Conservation (phyloP, 345 rosid genomes). For the Eucalyptus pauciflora region DNA sequence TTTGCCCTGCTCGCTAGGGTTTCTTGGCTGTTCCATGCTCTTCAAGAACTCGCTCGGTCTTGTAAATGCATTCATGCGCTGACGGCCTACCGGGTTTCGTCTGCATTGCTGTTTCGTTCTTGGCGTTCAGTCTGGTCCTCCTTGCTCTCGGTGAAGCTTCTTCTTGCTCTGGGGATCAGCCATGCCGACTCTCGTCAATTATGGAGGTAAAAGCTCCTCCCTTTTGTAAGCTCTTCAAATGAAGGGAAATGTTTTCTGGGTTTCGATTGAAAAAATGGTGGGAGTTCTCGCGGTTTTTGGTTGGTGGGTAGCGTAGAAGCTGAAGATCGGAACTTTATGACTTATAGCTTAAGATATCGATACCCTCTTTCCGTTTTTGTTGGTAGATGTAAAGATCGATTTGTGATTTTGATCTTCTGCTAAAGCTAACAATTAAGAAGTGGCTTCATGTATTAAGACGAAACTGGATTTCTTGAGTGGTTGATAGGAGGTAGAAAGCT, state of each 20-base stretch:
- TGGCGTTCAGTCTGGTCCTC: too few species aligned
- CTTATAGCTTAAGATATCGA: background rate
- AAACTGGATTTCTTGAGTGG: background rate
- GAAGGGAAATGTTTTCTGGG: background rate
- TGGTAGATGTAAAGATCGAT: background rate
- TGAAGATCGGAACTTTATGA: background rate
- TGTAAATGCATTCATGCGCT: constrained; percentile 1
- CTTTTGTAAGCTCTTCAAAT: background rate
- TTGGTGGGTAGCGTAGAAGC: background rate
- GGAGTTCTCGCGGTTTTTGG: background rate
- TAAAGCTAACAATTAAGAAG: background rate
- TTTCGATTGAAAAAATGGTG: background rate
- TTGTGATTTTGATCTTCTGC: background rate
- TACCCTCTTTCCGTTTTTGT: background rate
- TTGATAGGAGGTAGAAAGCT: background rate
- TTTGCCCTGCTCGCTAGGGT: background rate
- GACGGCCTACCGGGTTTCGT: background rate
- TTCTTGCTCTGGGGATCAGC: constrained; percentile 4
- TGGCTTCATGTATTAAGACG: background rate
- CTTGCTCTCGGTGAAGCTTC: constrained; percentile 1
- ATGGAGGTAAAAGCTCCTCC: constrained; percentile 20
- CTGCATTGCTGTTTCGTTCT: background rate
- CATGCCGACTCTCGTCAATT: constrained; percentile 67
- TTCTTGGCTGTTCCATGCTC: background rate
- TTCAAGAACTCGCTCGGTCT: background rate